Evolutionary conservation across 768 basidiomycete genomes (phyloP), one percentile per base, ranked within the genome.

Genomic region (Pholiota microspora): DNA sequence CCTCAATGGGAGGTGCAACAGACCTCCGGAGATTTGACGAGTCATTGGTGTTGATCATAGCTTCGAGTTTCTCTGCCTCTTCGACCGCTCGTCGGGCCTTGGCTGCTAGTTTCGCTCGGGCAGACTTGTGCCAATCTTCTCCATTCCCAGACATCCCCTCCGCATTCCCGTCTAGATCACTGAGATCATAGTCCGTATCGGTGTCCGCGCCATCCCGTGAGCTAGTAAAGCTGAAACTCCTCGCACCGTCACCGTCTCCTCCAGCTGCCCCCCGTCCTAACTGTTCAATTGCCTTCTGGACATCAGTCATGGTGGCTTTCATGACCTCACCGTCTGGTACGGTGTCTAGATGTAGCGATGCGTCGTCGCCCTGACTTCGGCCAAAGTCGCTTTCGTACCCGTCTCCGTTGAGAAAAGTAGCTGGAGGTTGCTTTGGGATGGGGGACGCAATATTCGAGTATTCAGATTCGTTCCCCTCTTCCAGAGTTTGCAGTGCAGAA

Each of bases 241-340:
- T 79, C 0, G 77, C 72, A 6, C 81, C 84, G 53, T 87, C 83
- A 13, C 73, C 80, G 16, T 87, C 83, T 16, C 73, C 73, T 58
- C 78, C 78, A 10, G 58, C 64, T 21, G 69, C 71, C 27, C 72
- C 73, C 42, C 77, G 74, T 7, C 86, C 89, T 23, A 94, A 84
- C 62, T 94, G 90, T 56, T 94, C 90, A 62, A 95, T 94, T 16
- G 92, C 93, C 59, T 90, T 75, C 68, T 96, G 90, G 5, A 96
- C 90, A 54, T 95, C 92, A 2, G 88, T 92, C 78, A 95, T 79
- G 2, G 93, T 96, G 1, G 87, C 90, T 34, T 83, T 82, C 89
- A 96, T 93, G 53, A 89, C 81, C 56, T 82, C 83, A 12, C 73
- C 79, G 42, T 79, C 74, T 38, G 73, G 71, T 35, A 64, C 61